Evolutionary conservation across 2,329 filamentous ascomycete species (phyloP), one percentile per base, ranked within the genome.

Genomic region (Arachnomyces sp.): DNA sequence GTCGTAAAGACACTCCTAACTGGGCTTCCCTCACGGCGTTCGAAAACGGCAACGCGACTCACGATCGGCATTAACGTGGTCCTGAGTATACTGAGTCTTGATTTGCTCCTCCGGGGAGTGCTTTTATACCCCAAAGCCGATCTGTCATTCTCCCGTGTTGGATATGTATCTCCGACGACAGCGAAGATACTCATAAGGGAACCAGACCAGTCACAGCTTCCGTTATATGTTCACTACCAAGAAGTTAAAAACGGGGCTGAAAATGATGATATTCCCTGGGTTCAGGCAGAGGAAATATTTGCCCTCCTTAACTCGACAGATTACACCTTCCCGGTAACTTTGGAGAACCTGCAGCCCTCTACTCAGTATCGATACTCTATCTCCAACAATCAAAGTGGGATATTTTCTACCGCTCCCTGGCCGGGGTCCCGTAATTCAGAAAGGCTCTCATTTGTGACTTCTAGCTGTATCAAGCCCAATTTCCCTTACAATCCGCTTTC

Each of bases 381-480:
- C 1, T 94, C 88, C 0, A 93, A 92, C 58, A 89, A 92, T 56
- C 82, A 90, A 53, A 80, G 79, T 0, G 92, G 92, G 34, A 79
- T 79, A 48, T 95, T 98, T 54, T 77, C 76, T 3, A 82, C 86
- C 0, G 82, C 88, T 1, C 86, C 90, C 1, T 76, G 72, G 28
- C 68, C 79, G 0, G 87, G 88, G 8, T 70, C 75, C 2, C 66
- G 72, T 12, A 70, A 74, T 3, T 73, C 80, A 36, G 82, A 81
- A 31, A 81, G 79, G 42, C 90, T 95, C 52, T 94, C 86, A 0
- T 98, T 98, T 59, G 66, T 96, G 6, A 87, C 89, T 3, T 92
- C 87, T 0, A 95, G 87, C 31, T 98, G 92, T 63, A 87, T 96
- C 54, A 86, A 95, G 52, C 83, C 84, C 8, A 83, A 87, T 13